Evolutionary conservation across 495 filamentous ascomycete species (phyloP), one percentile per base, ranked within the genome.

Genomic region (Sordaria brevicollis): DNA sequence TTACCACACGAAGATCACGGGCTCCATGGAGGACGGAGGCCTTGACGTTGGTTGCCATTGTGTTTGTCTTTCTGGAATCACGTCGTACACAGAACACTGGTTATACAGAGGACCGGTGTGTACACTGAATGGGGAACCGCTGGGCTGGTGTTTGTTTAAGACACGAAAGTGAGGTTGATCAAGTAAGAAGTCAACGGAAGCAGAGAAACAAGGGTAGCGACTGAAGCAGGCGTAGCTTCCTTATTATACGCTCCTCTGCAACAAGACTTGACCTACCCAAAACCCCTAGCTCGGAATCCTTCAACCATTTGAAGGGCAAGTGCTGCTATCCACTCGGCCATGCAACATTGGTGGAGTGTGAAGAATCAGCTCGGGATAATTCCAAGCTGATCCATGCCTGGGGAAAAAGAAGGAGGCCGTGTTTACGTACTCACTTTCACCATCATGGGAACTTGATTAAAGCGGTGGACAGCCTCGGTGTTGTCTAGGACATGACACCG

Each of bases 1-100:
- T 73, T 87, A 91, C 89, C 21, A 90, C 73, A 34, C 87, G 86
- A 70, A 93, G 83, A 67, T 92, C 89, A 74, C 87, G 87, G 41
- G 88, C 85, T 33, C 88, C 90, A 73, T 91, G 86, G 43, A 93
- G 85, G 67, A 93, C 88, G 11, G 91, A 91, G 11, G 90, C 89
- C 75, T 86, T 80, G 39, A 88, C 78, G 69, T 65, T 11, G 15
- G 37, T 49, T 39, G 73, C 65, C 76, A 78, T 78, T 31, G 5
- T 67, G 31, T 19, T 36, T 29, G 37, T 17, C 13, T 25, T n/a
- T n/a, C n/a, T n/a, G n/a, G 25, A 29, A 13, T 3, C 2, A 6
- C 3, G 4, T 54, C 43, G 43, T 54, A 54, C 21, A 54, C 43
- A 7, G 21, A 25, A 54, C 21, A 54, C 43, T 3, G 21, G 21